Evolutionary conservation across 495 filamentous ascomycete genomes (phyloP).

Genomic region (Apiosordaria backusii): DNA sequence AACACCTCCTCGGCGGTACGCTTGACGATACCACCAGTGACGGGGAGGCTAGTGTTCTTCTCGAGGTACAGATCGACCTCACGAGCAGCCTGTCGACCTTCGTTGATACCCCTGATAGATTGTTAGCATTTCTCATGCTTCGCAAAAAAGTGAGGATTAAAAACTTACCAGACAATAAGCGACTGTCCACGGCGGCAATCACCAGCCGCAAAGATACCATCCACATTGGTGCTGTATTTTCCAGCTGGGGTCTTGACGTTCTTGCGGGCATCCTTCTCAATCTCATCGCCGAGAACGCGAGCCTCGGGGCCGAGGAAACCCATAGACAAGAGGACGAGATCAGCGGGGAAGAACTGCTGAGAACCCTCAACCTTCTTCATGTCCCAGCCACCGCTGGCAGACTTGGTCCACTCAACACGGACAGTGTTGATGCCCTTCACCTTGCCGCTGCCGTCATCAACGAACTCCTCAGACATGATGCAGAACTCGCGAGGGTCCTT

Average conservation of each 20-base stretch:
- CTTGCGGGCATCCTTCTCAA: slow-evolving; percentile 92
- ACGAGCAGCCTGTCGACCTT: slow-evolving; percentile 89
- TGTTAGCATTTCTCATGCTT: slow-evolving; percentile 24
- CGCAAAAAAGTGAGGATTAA: slow-evolving; percentile 18
- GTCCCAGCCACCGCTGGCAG: slow-evolving; percentile 88
- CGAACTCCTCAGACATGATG: slow-evolving; percentile 98
- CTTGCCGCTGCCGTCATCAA: slow-evolving; percentile 81
- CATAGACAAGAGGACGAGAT: slow-evolving; percentile 96
- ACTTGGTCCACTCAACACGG: slow-evolving; percentile 96
- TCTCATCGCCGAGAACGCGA: slow-evolving; percentile 75
- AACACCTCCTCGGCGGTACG: slow-evolving; percentile 68
- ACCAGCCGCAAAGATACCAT: slow-evolving; percentile 91
- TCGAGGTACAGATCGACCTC: slow-evolving; percentile 91
- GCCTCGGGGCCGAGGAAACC: slow-evolving; percentile 97
- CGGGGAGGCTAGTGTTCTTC: slow-evolving; percentile 75
- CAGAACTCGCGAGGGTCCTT: slow-evolving; percentile 98
- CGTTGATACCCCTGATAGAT: slow-evolving; percentile 86
- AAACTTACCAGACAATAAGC: slow-evolving; percentile 89
- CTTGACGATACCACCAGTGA: slow-evolving; percentile 93
- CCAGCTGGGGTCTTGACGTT: slow-evolving; percentile 96
- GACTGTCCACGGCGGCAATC: slow-evolving; percentile 97
- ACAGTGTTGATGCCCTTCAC: slow-evolving; percentile 98
- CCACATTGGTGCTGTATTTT: slow-evolving; percentile 81
- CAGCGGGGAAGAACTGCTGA: slow-evolving; percentile 95
- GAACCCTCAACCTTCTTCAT: slow-evolving; percentile 97